Conservation (phyloP, 108 stramenopile genomes). For the Pelagomonas calceolata region DNA sequence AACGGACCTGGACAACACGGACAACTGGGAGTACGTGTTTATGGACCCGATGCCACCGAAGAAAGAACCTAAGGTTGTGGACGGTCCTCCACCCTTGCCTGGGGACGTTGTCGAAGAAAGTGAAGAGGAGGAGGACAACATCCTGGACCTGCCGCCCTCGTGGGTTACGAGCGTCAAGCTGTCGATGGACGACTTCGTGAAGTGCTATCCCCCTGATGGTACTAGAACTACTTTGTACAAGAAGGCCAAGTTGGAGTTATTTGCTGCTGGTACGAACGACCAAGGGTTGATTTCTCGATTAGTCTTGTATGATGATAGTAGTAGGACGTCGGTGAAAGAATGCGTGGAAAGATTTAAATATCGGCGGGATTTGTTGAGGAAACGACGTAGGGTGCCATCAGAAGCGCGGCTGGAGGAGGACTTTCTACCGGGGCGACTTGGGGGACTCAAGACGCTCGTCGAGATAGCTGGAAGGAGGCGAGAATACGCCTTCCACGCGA, state of each 20-base stretch:
- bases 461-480: slow-evolving; percentile 30
- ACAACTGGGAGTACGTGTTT: slow-evolving; percentile 43
- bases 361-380: slow-evolving; percentile 42
- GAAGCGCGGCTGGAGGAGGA: slow-evolving; percentile 35
- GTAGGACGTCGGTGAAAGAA: slow-evolving; percentile 30
- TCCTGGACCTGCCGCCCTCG: slow-evolving; percentile 40
- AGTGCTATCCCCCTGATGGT: slow-evolving; percentile 43
- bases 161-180: slow-evolving; percentile 41
- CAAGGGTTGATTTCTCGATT: slow-evolving; percentile 47
- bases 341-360: slow-evolving; percentile 41
- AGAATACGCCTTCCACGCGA: slow-evolving; percentile 35
- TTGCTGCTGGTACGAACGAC: slow-evolving; percentile 37
- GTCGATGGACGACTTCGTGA: slow-evolving; percentile 15
- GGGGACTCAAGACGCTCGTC: slow-evolving; percentile 15
- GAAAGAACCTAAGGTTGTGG: no score
- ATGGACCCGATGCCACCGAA: slow-evolving; percentile 22
- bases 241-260: slow-evolving; percentile 50
- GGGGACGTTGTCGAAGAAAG: slow-evolving; percentile 2
- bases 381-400: slow-evolving; percentile 31
- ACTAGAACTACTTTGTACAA: slow-evolving; percentile 35
- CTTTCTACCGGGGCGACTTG: slow-evolving; percentile 40
- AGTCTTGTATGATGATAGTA: slow-evolving; percentile 38
- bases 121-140: slow-evolving; percentile 10
- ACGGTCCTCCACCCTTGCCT: not conserved
- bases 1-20: slow-evolving; percentile 2